These are phyloP conservation scores for Kwoniella dendrophila DNA, from an alignment of 768 basidiomycete species.

Conservation along the genomic window DNA sequence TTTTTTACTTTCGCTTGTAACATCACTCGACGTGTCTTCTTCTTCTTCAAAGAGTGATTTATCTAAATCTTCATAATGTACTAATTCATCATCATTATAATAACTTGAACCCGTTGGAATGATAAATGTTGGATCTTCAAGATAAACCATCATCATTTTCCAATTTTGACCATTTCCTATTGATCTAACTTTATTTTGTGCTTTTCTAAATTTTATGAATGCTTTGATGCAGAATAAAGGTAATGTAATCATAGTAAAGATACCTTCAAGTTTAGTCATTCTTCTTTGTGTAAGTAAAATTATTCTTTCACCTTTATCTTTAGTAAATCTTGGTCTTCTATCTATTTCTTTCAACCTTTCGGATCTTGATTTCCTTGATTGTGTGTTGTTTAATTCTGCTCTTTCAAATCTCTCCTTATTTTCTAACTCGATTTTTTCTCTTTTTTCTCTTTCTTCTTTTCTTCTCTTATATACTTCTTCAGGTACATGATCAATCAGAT, in stretches of 20 bases:
- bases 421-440: background rate
- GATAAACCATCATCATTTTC: background rate
- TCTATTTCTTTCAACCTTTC: background rate
- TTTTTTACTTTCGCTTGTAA: no score
- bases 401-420: background rate
- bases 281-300: background rate
- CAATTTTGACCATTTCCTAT: background rate
- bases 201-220: background rate
- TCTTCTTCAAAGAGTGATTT: background rate
- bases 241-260: background rate
- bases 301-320: background rate
- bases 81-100: background rate
- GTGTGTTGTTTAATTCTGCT: background rate
- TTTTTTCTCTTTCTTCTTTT: background rate
- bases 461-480: background rate
- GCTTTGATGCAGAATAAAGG: background rate
- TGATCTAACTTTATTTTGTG: background rate
- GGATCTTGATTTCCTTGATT: background rate
- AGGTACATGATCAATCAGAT: background rate
- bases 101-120: constrained; percentile 2
- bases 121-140: constrained; percentile 2
- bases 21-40: no score
- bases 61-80: constrained; percentile 1
- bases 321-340: background rate
- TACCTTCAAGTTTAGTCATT: background rate